Evolutionary conservation across 257 asterid species (phyloP).

Genomic region (Solanum piurae): DNA sequence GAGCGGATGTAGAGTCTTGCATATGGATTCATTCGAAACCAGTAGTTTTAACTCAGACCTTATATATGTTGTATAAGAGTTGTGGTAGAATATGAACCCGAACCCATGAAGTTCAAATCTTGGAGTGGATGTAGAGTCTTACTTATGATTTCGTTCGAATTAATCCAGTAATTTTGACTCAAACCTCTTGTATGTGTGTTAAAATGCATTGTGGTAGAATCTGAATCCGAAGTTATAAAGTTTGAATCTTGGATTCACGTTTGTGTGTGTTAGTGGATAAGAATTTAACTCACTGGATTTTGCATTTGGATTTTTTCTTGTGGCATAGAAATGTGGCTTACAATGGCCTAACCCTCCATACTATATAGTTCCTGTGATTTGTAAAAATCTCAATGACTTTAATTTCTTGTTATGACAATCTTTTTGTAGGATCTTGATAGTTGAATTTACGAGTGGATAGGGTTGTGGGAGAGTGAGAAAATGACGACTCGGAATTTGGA

Average conservation of each 20-base stretch:
- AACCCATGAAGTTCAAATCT: not conserved
- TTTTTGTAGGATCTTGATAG: constrained; percentile 10
- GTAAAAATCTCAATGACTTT: not conserved
- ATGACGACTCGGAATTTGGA: constrained; percentile 29
- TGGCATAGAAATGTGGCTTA: not conserved
- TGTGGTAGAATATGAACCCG: not conserved
- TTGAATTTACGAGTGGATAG: not conserved
- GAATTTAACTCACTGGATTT: not conserved
- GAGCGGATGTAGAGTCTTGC: not conserved
- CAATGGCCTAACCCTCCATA: not conserved
- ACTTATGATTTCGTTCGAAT: not conserved
- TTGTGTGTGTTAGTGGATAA: not conserved
- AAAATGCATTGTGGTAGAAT: not conserved
- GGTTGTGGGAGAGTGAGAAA: not conserved
- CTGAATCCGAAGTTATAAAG: not conserved
- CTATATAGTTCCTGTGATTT: not conserved
- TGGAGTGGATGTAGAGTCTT: not conserved
- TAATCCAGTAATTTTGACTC: not conserved
- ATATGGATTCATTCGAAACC: not conserved
- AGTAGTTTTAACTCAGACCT: not conserved
- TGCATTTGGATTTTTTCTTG: not conserved
- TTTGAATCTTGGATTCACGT: not conserved
- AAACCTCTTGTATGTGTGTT: not conserved
- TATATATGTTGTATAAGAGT: not conserved
- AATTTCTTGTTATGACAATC: not conserved